These are phyloP conservation scores for Suhomyces kunorum DNA, from an alignment of 1,139 yeast species.

Conservation along the genomic window DNA sequence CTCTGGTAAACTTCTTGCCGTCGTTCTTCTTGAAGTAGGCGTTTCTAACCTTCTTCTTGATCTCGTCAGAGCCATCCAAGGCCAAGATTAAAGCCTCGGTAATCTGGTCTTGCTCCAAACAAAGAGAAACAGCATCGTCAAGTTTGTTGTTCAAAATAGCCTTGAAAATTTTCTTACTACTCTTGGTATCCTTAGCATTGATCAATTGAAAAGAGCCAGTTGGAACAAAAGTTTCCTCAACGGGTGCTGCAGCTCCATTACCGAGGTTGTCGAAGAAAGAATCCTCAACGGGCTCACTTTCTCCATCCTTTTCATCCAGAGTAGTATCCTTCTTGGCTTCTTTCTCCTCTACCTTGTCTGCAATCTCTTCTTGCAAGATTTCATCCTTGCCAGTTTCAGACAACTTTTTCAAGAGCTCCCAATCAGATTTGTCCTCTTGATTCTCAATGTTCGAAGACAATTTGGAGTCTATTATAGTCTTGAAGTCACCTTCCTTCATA, in stretches of 20 bases:
- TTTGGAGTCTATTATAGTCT: slow-evolving; percentile 55
- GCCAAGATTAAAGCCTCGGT: slow-evolving; percentile 85
- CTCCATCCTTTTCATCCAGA: slow-evolving; percentile 11
- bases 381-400: slow-evolving; percentile 50
- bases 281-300: slow-evolving; percentile 22
- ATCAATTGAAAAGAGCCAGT: slow-evolving; percentile 46
- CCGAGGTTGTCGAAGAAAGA: slow-evolving; percentile 52
- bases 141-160: slow-evolving; percentile 64
- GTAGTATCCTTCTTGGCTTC: slow-evolving; percentile 26
- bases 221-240: slow-evolving; percentile 35
- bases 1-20: slow-evolving; percentile 64
- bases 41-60: slow-evolving; percentile 67
- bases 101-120: slow-evolving; percentile 63
- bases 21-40: slow-evolving; percentile 67
- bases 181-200: slow-evolving; percentile 22
- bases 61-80: slow-evolving; percentile 59
- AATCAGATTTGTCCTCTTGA: slow-evolving; percentile 61
- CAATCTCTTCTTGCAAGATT: slow-evolving; percentile 32
- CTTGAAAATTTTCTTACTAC: slow-evolving; percentile 51
- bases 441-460: slow-evolving; percentile 40
- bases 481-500: slow-evolving; percentile 55
- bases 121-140: slow-evolving; percentile 65
- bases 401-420: slow-evolving; percentile 69
- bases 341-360: slow-evolving; percentile 17
- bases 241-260: slow-evolving; percentile 22